Base-by-base conservation (phyloP, 2,329 filamentous ascomycete genomes). In the Sphaerulina vaccinii region DNA sequence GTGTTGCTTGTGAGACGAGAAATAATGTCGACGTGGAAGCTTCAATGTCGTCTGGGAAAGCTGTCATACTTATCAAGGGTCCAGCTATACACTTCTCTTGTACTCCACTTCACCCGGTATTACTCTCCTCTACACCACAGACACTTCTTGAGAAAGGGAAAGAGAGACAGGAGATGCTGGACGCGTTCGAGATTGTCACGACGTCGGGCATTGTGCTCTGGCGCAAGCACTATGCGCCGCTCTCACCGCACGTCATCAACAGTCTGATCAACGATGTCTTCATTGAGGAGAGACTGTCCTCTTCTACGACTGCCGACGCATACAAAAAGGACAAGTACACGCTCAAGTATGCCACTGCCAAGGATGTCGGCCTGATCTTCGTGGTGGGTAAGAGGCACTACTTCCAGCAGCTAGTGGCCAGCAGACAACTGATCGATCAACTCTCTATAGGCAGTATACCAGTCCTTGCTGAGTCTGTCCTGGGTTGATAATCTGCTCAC, bases 401-500 rank as follows among this genome's bases (percentile, higher is more conserved):
- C 35, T 10, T 15, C 22, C 37, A 32, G 29, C 29, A 21, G 37
- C 11, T 19, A 5, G 27, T 19, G 22, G 22, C 24, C 27, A 18
- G 16, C 35, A 15, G 41, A 52, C n/a, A 49, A 46, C 56, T 59
- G 59, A 62, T 56, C 35, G 8, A 21, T 23, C 16, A 3, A 9
- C 37, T 32, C n/a, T 39, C 3, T 45, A 39, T 65, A 96, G 90
- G 93, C 92, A 59, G 93, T 99, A 59, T 99, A 99, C 71, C 88
- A 95, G 68, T 96, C 91, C 33, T 83, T 99, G 24, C 81, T 99
- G 23, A 91, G 96, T 71, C 82, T 99, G 7, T 91, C 88, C 10
- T 99, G 95, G 93, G 89, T 97, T 59, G 93, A 99, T 71, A 90
- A 93, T 70, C 85, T 99, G 41, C 84, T 99, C 61, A 92, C 96